Conservation (phyloP, 179 eudicot genomes). For the Spinacia oleracea region DNA sequence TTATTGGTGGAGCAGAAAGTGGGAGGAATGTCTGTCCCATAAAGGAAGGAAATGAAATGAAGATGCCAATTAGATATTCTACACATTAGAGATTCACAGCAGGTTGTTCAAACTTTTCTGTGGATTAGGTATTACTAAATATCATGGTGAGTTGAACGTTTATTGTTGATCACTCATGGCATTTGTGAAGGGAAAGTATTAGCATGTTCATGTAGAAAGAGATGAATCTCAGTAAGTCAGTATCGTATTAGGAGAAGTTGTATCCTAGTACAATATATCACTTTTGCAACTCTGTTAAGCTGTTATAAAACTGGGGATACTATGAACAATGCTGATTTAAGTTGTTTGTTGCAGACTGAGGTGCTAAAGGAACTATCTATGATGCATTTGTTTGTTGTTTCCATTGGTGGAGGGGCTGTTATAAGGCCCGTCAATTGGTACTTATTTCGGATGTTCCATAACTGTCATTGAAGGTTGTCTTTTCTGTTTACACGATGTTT, state of each 20-base stretch:
- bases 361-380: constrained; percentile 63
- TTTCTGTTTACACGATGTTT: background rate
- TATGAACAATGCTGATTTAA: background rate
- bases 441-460: background rate
- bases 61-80: background rate
- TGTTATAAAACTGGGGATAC: background rate
- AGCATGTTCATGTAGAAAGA: no score
- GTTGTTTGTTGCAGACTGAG: constrained; percentile 57
- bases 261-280: background rate
- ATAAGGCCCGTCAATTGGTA: constrained; percentile 90
- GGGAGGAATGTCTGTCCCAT: constrained; percentile 50
- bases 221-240: background rate
- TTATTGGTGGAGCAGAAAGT: constrained; percentile 59
- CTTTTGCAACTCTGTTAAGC: background rate
- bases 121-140: no score
- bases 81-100: background rate
- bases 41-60: no score
- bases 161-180: background rate
- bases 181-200: no score
- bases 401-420: constrained; percentile 98
- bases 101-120: no score
- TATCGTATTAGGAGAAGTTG: background rate
- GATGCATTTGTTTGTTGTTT: constrained; percentile 62
- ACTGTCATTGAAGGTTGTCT: background rate
- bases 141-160: no score